Evolutionary conservation across 2,329 filamentous ascomycete species (phyloP).

Genomic region (Sclerotinia glacialis): DNA sequence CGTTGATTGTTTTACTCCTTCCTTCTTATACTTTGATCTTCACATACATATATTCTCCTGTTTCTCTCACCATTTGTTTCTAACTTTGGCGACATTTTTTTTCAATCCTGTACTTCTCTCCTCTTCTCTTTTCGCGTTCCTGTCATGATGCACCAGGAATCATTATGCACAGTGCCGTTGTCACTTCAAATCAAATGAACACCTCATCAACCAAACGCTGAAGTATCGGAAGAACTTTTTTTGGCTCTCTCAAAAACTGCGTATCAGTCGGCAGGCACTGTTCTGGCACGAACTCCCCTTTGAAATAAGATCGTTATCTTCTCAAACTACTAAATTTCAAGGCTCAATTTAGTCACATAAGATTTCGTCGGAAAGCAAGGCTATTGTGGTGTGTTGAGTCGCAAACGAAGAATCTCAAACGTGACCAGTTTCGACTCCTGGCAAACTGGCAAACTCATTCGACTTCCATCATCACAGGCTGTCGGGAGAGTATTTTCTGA

Average conservation of each 20-base stretch:
- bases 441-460: not conserved
- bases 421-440: conserved; percentile 14
- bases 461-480: not conserved
- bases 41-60: not conserved
- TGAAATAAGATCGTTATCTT: not conserved
- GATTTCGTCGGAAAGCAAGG: conserved; percentile 16
- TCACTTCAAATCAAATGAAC: conserved; percentile 18
- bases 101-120: not conserved
- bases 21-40: not conserved
- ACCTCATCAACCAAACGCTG: not conserved
- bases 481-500: not conserved
- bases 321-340: not conserved
- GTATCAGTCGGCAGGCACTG: not conserved
- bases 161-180: not conserved
- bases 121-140: not conserved
- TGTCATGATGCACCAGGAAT: conserved; percentile 12
- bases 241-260: not conserved
- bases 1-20: conserved; percentile 7
- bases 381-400: conserved; percentile 5
- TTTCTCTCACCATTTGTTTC: not conserved
- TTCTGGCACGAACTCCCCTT: conserved; percentile 3
- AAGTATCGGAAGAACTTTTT: conserved; percentile 9
- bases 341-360: conserved; percentile 10
- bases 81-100: not conserved
- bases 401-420: conserved; percentile 18